phyloP scores from a whole-genome alignment of 306 rosid genomes.

The Acmispon strigosus region DNA sequence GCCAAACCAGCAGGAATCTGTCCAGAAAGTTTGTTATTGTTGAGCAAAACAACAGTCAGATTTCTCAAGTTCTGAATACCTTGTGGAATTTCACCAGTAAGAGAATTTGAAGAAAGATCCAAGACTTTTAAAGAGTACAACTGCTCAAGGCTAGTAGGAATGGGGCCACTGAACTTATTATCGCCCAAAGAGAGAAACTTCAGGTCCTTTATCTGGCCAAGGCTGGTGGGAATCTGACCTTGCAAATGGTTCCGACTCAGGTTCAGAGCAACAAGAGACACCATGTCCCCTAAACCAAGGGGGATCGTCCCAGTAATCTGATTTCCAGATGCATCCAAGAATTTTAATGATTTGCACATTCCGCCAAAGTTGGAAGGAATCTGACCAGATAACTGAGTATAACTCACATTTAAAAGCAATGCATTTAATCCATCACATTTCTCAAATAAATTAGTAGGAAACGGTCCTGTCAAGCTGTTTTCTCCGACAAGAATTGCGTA shows the following conservation, averaged over 20 bases:
- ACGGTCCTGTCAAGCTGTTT: constrained; percentile 51
- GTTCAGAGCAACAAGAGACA: constrained; percentile 56
- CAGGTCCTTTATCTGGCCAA: constrained; percentile 47
- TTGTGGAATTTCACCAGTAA: constrained; percentile 61
- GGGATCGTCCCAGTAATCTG: constrained; percentile 50
- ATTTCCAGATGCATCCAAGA: constrained; percentile 69
- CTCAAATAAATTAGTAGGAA: constrained; percentile 52
- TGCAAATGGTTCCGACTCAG: constrained; percentile 58
- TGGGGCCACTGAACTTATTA: constrained; percentile 49
- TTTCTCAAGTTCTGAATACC: constrained; percentile 46
- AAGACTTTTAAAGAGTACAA: constrained; percentile 47
- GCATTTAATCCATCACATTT: constrained; percentile 52
- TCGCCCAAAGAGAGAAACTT: constrained; percentile 55
- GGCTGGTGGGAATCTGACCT: constrained; percentile 46
- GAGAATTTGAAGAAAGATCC: constrained; percentile 67
- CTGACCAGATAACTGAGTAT: constrained; percentile 45
- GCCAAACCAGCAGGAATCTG: constrained; percentile 74
- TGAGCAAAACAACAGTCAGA: constrained; percentile 56
- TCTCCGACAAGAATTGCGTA: constrained; percentile 56
- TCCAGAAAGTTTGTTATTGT: constrained; percentile 63
- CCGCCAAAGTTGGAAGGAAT: constrained; percentile 45
- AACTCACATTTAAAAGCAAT: constrained; percentile 57
- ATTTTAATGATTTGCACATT: constrained; percentile 51
- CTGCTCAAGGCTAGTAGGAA: constrained; percentile 59
- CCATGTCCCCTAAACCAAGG: constrained; percentile 32